Evolutionary conservation across 75 land plant genomes (phyloP).

Genomic region (Pinus albicaulis): DNA sequence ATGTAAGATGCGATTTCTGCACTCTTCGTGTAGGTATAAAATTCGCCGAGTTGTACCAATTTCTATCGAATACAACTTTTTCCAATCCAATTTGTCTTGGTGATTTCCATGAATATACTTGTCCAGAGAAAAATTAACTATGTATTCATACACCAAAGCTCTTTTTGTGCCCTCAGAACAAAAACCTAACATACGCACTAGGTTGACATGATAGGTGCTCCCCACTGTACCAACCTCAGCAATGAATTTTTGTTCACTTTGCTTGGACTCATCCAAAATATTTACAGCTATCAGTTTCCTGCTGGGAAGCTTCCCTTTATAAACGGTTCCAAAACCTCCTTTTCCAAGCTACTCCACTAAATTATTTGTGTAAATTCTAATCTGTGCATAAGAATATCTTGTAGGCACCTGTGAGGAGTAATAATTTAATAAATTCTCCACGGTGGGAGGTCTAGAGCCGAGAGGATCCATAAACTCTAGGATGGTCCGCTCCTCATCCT

Average conservation of each 20-base stretch:
- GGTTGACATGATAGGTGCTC: constrained; percentile 32
- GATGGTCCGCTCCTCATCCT: too few relatives aligned
- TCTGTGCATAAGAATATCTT: too few relatives aligned
- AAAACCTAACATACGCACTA: constrained; percentile 42
- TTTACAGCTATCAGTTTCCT: constrained; percentile 28
- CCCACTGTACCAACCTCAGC: constrained; percentile 35
- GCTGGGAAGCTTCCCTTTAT: not conserved
- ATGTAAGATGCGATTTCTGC: too few relatives aligned
- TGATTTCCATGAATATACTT: too few relatives aligned
- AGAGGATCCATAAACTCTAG: too few relatives aligned
- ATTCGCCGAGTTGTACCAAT: too few relatives aligned
- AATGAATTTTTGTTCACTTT: constrained; percentile 27
- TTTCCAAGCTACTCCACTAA: constrained; percentile 1
- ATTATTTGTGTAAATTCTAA: not conserved
- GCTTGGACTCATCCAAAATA: not conserved
- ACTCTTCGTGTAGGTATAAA: too few relatives aligned
- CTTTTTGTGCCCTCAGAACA: constrained; percentile 23
- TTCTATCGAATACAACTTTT: too few relatives aligned
- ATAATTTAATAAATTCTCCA: too few relatives aligned
- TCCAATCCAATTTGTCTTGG: too few relatives aligned
- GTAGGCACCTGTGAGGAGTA: too few relatives aligned
- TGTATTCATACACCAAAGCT: constrained; percentile 50
- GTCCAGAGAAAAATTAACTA: constrained; percentile 13
- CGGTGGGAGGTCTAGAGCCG: too few relatives aligned
- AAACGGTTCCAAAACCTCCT: constrained; percentile 14